Conservation (phyloP, 345 rosid genomes). For the Psidium guajava region DNA sequence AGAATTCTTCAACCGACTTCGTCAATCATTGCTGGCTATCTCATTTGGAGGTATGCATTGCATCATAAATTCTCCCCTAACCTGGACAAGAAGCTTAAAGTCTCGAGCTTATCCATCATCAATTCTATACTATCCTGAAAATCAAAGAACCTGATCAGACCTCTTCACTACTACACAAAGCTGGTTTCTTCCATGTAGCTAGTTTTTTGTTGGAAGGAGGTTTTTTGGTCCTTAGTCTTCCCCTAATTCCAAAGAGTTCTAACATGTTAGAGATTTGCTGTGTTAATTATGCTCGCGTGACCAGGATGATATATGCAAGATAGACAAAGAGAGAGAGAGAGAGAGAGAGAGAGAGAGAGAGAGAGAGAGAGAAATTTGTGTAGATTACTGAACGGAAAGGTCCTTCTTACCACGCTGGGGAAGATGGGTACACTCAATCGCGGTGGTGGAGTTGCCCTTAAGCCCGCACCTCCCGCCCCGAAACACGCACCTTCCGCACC, state of each 20-base stretch:
- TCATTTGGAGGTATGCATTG: not conserved
- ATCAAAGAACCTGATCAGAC: not conserved
- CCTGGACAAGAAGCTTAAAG: not conserved
- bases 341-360: too few relatives aligned
- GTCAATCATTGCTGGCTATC: not conserved
- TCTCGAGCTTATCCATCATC: not conserved
- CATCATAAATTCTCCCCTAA: not conserved
- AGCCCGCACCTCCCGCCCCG: conserved; percentile 52
- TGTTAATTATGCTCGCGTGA: not conserved
- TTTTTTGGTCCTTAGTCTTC: not conserved
- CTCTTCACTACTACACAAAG: not conserved
- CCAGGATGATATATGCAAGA: not conserved
- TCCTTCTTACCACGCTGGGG: conserved; percentile 26
- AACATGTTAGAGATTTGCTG: not conserved
- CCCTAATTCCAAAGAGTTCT: not conserved
- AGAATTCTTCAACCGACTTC: not conserved
- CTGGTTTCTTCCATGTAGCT: not conserved
- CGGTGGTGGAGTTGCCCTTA: conserved; percentile 28
- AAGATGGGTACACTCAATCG: conserved; percentile 27
- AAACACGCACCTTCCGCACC: conserved; percentile 38
- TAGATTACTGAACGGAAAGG: not conserved
- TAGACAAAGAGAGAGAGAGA: too few relatives aligned
- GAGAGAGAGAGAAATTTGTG: not conserved
- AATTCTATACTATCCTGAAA: not conserved
- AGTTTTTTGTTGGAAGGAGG: not conserved